phyloP scores from a whole-genome alignment of 2,329 filamentous ascomycete species.

The Thielaviopsis ethacetica region DNA sequence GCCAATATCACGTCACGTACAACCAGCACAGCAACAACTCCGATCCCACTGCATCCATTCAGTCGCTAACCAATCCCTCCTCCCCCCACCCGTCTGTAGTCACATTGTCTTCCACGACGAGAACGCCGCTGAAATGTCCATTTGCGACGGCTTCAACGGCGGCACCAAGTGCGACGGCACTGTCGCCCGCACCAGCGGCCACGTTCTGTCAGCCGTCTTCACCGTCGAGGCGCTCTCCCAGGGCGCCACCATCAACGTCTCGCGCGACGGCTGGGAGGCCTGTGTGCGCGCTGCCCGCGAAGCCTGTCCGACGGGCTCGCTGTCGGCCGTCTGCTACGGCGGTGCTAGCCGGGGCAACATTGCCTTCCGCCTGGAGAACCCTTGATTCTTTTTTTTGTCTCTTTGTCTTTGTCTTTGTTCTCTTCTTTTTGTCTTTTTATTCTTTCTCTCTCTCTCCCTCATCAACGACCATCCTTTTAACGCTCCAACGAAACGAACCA shows the following conservation, averaged over 20 bases:
- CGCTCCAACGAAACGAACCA: too few relatives aligned
- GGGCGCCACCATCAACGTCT: conserved; percentile 34
- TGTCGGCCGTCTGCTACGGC: conserved; percentile 29
- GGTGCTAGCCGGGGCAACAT: conserved; percentile 31
- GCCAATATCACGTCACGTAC: too few relatives aligned
- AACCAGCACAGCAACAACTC: background rate
- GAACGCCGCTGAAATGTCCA: conserved; percentile 29
- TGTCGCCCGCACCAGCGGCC: conserved; percentile 27
- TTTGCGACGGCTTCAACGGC: conserved; percentile 36
- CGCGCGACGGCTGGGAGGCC: conserved; percentile 35
- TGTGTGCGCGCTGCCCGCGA: conserved; percentile 36
- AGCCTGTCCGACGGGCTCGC: conserved; percentile 32
- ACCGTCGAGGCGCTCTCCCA: conserved; percentile 24
- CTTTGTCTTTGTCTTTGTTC: background rate
- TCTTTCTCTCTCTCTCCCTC: too few relatives aligned
- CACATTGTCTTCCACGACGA: conserved; percentile 33
- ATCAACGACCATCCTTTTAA: too few relatives aligned
- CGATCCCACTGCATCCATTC: background rate
- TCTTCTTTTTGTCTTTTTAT: too few relatives aligned
- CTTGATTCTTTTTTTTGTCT: background rate
- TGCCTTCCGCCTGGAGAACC: conserved; percentile 22
- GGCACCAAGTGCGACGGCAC: conserved; percentile 27
- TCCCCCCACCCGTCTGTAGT: conserved; percentile 12
- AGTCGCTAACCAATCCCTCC: conserved; percentile 8
- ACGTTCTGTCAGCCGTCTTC: conserved; percentile 32